Base-by-base conservation (phyloP, 2,329 filamentous ascomycete genomes). In the Penicillium janthinellum region DNA sequence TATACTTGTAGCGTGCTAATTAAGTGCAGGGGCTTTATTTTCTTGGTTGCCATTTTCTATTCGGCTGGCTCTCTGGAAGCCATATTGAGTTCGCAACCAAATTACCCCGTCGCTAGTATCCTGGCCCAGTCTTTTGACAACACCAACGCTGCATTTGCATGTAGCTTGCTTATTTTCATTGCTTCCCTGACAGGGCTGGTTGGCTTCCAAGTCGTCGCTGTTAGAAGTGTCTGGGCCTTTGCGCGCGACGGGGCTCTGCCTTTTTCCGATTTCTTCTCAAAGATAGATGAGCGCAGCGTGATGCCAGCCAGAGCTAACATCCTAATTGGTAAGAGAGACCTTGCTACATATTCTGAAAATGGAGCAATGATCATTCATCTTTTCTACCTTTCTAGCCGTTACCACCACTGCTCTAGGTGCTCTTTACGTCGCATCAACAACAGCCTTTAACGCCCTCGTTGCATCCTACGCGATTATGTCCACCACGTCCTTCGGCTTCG, bases 401-500 rank as follows among this genome's bases (percentile, higher is more conserved):
- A 37, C 54, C 8, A 58, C 50, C 38, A 58, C 56, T 37, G 56
- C 56, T 25, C 7, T 58, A 25, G 56, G 56, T 22, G 56, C 56
- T 12, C 56, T 58, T 1, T 58, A 58, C 20, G 56, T 58, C n/a
- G 51, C 56, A n/a, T 58, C 56, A 5, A 45, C 51, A 3, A 44
- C 48, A 20, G 56, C 56, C 2, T 58, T 58, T 35, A 58, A 58
- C 25, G 51, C 56, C 35, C 51, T 58, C 42, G 56, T 58, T 8
- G 56, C 56, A 10, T 58, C 56, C 12, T 58, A 58, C 44, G 56
- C 56, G 3, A 51, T 58, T 37, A 58, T 58, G 56, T 58, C 56
- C 14, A 41, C 50, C 1, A 58, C 56, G 7, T 58, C 56, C 5
- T 58, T 54, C 11, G 51, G 56, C 25, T 54, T 58, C 12, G 56